Base-by-base conservation (phyloP, 129 eudicot genomes). In the Saussurea involucrata region DNA sequence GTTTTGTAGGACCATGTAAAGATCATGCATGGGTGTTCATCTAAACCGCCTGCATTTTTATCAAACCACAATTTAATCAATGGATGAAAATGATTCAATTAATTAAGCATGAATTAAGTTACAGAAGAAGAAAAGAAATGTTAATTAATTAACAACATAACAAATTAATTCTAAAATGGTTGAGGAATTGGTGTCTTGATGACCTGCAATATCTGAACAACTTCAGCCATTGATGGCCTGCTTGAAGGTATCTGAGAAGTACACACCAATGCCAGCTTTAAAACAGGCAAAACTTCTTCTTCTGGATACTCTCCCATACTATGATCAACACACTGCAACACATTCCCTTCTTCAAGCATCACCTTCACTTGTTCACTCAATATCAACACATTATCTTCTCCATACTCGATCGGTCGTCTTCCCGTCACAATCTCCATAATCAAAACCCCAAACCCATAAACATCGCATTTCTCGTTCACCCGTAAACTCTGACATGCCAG, bases 161-260 rank as follows among this genome's bases (percentile, higher is more conserved):
- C 63, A 72, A 0, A 28, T 57, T 69, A 36, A 72, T 17, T 74
- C 21, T 32, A 87, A 25, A 34, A 86, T 24, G 87, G 76, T 81
- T 79, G 84, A 36, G 92, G 88, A 28, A 90, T 74, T 3, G 97
- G 95, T 29, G 97, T 86, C 83, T 86, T 90, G 83, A 95, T 95
- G 8, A 95, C 99, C 82, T 95, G 90, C 82, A 95, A 76, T 63
- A 95, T 92, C 82, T 95, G 99, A 37, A 95, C 97, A 24, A 95
- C 95, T 65, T 95, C 99, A 0, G 95, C 85, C 99, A 95, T 95
- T 8, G 99, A 89, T 46, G 97, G 97, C 76, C 99, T 86, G 46
- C 97, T 92, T 8, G 99, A 95, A 68, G 99, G 99, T 74, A 95
- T 87, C 82, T 92, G 99, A 22, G 96, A 92, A 64, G 99, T 92